phyloP scores from a whole-genome alignment of 768 basidiomycete species.

The Suillus brevipes region DNA sequence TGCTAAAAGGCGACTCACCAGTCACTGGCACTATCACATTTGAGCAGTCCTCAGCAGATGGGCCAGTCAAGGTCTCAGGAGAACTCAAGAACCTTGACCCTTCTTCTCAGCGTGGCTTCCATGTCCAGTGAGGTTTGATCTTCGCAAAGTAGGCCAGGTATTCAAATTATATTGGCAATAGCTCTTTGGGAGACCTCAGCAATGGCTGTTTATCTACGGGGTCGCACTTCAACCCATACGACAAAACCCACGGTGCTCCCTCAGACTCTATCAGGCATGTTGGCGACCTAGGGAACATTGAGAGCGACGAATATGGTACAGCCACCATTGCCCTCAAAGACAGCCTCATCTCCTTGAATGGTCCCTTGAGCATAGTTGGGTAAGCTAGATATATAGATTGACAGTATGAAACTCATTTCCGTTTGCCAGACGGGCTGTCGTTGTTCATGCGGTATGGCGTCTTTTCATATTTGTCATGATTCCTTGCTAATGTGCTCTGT shows the following conservation, averaged over 20 bases:
- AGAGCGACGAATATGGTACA: constrained; percentile 56
- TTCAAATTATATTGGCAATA: constrained; percentile 4
- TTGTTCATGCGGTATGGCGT: constrained; percentile 63
- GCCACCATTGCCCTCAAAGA: constrained; percentile 63
- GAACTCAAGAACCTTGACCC: constrained; percentile 60
- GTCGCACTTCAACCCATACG: constrained; percentile 75
- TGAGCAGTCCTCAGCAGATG: constrained; percentile 48
- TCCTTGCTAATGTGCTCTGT: constrained; percentile 12
- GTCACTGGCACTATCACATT: constrained; percentile 70
- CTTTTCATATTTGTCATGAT: background rate
- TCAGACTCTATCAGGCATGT: constrained; percentile 58
- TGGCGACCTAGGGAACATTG: constrained; percentile 77
- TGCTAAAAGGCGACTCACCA: constrained; percentile 59
- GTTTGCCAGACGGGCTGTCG: constrained; percentile 58
- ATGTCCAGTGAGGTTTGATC: constrained; percentile 59
- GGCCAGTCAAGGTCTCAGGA: constrained; percentile 63
- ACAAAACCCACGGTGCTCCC: constrained; percentile 65
- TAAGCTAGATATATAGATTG: constrained; percentile 31
- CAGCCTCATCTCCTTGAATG: constrained; percentile 62
- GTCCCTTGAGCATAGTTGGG: constrained; percentile 70
- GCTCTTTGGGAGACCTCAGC: constrained; percentile 58
- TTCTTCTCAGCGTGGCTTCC: constrained; percentile 67
- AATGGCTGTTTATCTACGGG: constrained; percentile 70
- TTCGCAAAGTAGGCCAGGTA: constrained; percentile 22
- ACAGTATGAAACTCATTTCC: constrained; percentile 3